Percentiles rank a stretch among this genome's conserved stretches.
Evolutionary conservation across 257 asterid species (phyloP).

Genomic region (Leonotis leonurus): DNA sequence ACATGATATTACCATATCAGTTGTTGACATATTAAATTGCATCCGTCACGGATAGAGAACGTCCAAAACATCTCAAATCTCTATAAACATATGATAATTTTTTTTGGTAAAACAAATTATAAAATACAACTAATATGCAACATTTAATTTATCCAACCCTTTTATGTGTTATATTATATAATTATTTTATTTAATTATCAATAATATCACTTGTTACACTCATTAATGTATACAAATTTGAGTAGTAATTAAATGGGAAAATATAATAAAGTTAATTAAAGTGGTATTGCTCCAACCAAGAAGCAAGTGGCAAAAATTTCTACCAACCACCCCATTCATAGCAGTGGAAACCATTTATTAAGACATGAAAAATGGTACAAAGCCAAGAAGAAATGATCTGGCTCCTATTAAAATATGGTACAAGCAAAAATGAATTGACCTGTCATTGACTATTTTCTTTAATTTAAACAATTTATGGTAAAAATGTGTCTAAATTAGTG

Average conservation of each 20-base stretch:
- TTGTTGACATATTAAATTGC: too few species aligned
- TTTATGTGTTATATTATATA: too few species aligned
- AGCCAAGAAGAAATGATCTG: not conserved
- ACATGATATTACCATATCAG: too few species aligned
- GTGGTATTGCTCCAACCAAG: not conserved
- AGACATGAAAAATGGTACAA: not conserved
- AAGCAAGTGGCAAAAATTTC: constrained; percentile 11
- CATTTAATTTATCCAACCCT: too few species aligned
- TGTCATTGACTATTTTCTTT: not conserved
- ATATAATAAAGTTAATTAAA: not conserved
- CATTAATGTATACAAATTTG: not conserved
- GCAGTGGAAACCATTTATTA: constrained; percentile 3
- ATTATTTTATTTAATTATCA: too few species aligned
- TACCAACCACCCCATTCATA: constrained; percentile 27
- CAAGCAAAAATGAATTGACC: not conserved
- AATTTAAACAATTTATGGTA: not conserved
- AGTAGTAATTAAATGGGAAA: not conserved
- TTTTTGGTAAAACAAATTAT: too few species aligned
- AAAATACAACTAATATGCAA: too few species aligned
- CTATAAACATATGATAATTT: too few species aligned
- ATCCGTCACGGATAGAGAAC: too few species aligned
- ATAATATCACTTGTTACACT: too few species aligned
- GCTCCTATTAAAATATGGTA: not conserved
- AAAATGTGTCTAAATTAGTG: too few species aligned
- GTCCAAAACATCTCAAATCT: too few species aligned